Evolutionary conservation across 2,329 filamentous ascomycete species (phyloP).

Genomic region (Ascochyta koolunga): DNA sequence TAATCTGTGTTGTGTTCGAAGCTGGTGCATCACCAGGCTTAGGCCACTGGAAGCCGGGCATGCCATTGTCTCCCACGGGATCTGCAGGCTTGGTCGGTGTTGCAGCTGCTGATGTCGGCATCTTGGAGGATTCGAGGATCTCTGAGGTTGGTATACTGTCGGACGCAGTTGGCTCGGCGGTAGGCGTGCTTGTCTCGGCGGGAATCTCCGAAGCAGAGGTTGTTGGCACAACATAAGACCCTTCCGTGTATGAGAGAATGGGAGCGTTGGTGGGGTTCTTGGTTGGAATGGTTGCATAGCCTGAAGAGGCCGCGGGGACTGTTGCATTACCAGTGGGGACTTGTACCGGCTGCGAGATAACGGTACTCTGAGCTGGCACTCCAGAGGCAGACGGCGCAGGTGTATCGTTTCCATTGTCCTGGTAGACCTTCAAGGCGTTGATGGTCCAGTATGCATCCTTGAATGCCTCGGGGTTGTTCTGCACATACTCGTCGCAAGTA

Average conservation of each 20-base stretch:
- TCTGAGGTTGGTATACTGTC: slow-evolving; percentile 4
- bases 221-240: slow-evolving; percentile 3
- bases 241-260: slow-evolving; percentile 2
- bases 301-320: slow-evolving; percentile 6
- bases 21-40: background rate
- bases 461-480: slow-evolving; percentile 72
- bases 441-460: slow-evolving; percentile 77
- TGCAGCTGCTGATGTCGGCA: slow-evolving; percentile 11
- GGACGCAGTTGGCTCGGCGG: background rate
- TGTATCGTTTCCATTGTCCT: slow-evolving; percentile 30
- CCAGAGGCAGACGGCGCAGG: slow-evolving; percentile 17
- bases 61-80: slow-evolving; percentile 13
- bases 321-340: slow-evolving; percentile 17
- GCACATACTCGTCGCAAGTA: slow-evolving; percentile 76
- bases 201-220: slow-evolving; percentile 1
- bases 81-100: slow-evolving; percentile 12
- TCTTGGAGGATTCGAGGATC: slow-evolving; percentile 3
- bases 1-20: slow-evolving; percentile 11
- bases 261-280: slow-evolving; percentile 8
- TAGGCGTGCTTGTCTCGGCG: slow-evolving; percentile 1
- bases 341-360: slow-evolving; percentile 16
- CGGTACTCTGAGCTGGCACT: slow-evolving; percentile 19
- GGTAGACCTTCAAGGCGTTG: slow-evolving; percentile 51
- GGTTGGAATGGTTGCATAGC: slow-evolving; percentile 12
- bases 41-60: slow-evolving; percentile 35